Evolutionary conservation across 352 stramenopile genomes (phyloP), one percentile per base, ranked within the genome.

Genomic region (Bremia lactucae): DNA sequence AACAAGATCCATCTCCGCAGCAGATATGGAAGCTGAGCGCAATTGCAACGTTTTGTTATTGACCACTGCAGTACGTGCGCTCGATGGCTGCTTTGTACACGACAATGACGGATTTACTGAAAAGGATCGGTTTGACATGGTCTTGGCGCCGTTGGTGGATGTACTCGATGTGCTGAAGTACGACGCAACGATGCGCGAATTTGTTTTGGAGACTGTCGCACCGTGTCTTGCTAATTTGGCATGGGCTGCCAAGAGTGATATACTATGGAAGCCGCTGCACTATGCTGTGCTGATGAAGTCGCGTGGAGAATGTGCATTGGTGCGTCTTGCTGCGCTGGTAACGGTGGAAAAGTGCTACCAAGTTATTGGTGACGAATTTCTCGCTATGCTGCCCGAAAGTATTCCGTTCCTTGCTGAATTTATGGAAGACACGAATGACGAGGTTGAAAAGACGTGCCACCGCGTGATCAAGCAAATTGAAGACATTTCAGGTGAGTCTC

Each of bases 401-500:
- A 89, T 94, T 39, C 81, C 83, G 49, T 93, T 93, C 62, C 49
- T 94, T 38, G 73, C 83, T 9, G 83, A 94, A 49, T 59, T 92
- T 18, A 87, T 94, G 67, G 83, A 94, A 55, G 81, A 93, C 56
- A 85, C 72, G 46, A 76, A 93, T 50, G 47, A 57, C 33, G 74
- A 93, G 33, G 83, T 93, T 33, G 83, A 91, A 55, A 65, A 62
- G 48, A 82, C 80, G 54, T 89, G 76, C 60, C 78, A 91, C 59
- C 55, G 72, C 23, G 74, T 94, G n/a, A 91, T 92, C 49, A 87
- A 88, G 49, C 73, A 89, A 60, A 89, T 94, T 50, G 83, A 94
- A 46, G 79, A 91, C 29, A 89, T 93, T 44, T 93, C 76, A 19
- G 83, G 83, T 42, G 83, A 94, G 58, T 88, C 71, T 35, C 70